A percentile compares a stretch with the other conserved stretches of the same genome.
These are phyloP conservation scores for Exophiala dermatitidis DNA, from an alignment of 2,329 filamentous ascomycete species.

Conservation along the genomic window DNA sequence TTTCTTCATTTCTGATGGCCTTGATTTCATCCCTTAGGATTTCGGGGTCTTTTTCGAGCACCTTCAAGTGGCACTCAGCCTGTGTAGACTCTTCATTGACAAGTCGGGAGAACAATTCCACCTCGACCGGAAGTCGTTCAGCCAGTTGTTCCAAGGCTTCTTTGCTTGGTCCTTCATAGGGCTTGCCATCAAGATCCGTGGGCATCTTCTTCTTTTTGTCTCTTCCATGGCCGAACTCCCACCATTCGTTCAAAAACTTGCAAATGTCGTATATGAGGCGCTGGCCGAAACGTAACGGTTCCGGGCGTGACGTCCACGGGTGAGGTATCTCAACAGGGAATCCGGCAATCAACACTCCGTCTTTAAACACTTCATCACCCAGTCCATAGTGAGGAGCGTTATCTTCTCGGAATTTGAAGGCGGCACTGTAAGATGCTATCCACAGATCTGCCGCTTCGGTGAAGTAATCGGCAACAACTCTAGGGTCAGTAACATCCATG, in stretches of 20 bases:
- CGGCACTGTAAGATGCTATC: slow-evolving; percentile 54
- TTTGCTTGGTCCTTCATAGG: slow-evolving; percentile 23
- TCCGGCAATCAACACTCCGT: slow-evolving; percentile 56
- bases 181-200: slow-evolving; percentile 22
- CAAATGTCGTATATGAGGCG: slow-evolving; percentile 22
- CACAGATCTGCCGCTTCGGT: slow-evolving; percentile 71
- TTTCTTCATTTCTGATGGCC: slow-evolving; percentile 13
- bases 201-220: slow-evolving; percentile 27
- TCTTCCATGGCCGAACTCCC: slow-evolving; percentile 27
- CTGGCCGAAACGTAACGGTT: slow-evolving; percentile 20
- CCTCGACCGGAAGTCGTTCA: slow-evolving; percentile 17
- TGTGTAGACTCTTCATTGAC: slow-evolving; percentile 21
- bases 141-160: slow-evolving; percentile 17
- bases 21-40: slow-evolving; percentile 15
- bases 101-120: slow-evolving; percentile 21
- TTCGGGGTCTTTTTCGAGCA: slow-evolving; percentile 14
- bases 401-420: slow-evolving; percentile 62
- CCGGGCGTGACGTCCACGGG: slow-evolving; percentile 70
- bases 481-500: slow-evolving; percentile 48
- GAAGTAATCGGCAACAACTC: slow-evolving; percentile 41
- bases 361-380: slow-evolving; percentile 55
- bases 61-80: slow-evolving; percentile 12
- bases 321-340: slow-evolving; percentile 62
- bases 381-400: slow-evolving; percentile 69
- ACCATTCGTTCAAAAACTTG: slow-evolving; percentile 29